Base-by-base conservation (phyloP, 257 asterid species). In the Plectranthus barbatus region DNA sequence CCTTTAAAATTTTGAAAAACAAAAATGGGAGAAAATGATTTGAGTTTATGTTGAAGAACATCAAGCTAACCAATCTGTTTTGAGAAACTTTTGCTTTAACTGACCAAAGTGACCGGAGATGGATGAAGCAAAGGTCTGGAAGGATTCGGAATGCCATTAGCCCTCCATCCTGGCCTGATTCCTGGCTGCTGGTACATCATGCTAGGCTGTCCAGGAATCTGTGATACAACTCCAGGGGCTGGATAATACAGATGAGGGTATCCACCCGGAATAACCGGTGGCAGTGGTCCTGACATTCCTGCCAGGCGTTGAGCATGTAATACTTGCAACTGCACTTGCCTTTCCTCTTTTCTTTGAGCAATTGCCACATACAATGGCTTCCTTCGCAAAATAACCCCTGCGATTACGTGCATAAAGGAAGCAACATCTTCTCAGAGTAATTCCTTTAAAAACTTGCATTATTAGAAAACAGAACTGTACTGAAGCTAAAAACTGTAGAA, bases 331-430 rank as follows among this genome's bases (percentile, higher is more conserved):
- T 80, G 86, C 8, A 88, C 83, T 74, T 69, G 84, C 45, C 96
- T 81, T 52, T 91, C 96, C 74, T 82, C 95, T 83, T 91, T 91
- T 72, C 84, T 84, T 79, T 88, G 98, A 59, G 98, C 98, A 75
- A 86, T 74, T 14, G 94, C 81, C 34, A 81, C 94, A 53, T 84
- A 88, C 60, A 91, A 60, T 18, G 96, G 91, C 83, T 91, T 91
- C 71, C 76, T 69, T 49, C 79, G 84, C 74, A 84, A 66, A 88
- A 86, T 82, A 39, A 51, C 67, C 23, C 96, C 98, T 91, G 85
- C 41, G 68, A 57, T n/a, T 24, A 60, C 20, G 68, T 55, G 41
- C 66, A 73, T 1, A 42, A n/a, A n/a, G n/a, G n/a, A n/a, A 14
- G 23, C 40, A 42, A 10, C 6, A 45, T 18, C 12, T 29, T 63